Base-by-base conservation (phyloP, 495 filamentous ascomycete species). In the Daldinia childiae region DNA sequence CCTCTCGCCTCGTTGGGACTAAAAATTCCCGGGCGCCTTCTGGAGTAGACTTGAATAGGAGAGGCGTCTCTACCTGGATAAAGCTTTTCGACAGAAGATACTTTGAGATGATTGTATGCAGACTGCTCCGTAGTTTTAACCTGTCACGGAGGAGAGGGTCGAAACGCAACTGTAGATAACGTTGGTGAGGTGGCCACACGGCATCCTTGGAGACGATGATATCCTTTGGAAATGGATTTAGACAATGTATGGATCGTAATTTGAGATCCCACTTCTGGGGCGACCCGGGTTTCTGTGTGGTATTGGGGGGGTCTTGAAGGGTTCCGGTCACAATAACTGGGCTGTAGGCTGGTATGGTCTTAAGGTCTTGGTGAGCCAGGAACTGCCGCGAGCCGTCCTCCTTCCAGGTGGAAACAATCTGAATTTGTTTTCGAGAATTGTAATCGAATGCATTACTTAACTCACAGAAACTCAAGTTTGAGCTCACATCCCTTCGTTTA, bases 21-120 rank as follows among this genome's bases (percentile, higher is more conserved):
- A 99, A 74, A 69, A 98, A 99, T 79, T 99, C 95, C 29, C 95
- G 83, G 1, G 95, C 96, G 8, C 95, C 95, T 81, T 99, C 95
- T 0, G 95, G 95, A 0, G 96, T 98, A 4, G 95, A 97, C 82
- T 97, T 98, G 86, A 99, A 99, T 15, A 99, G 83, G 14, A 97
- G 78, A 2, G 95, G 95, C 0, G 95, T 99, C 74, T 98, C 96
- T 43, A 98, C 85, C 68, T 98, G 92, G 6, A 87, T 77, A 71
- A 97, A 97, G 0, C 80, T 81, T 6, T 81, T 76, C 0, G 78
- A 68, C 19, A 80, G 74, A 58, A 95, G 80, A 9, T 84, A 78
- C 26, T 83, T 74, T 19, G 90, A 84, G 62, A 91, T 86, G 36
- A 79, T 58, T 30, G 78, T 77, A 39, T 84, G 83, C 14, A 85